phyloP scores from a whole-genome alignment of 306 rosid species.

The Vigna mungo region DNA sequence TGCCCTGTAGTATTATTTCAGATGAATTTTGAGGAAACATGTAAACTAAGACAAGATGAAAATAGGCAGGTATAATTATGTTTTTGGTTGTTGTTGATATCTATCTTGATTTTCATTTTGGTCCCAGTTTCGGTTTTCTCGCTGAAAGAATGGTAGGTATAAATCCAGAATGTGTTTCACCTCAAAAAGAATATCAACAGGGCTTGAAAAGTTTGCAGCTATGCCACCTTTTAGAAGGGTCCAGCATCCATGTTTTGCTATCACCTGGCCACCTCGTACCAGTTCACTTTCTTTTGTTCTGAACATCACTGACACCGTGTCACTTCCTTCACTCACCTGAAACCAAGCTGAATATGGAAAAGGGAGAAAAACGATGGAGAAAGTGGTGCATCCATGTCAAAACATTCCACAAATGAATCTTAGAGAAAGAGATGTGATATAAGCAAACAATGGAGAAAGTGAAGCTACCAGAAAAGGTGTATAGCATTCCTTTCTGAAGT shows the following conservation, averaged over 20 bases:
- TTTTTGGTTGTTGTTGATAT: not conserved
- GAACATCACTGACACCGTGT: slow-evolving; percentile 57
- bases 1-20: not conserved
- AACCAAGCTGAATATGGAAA: slow-evolving; percentile 63
- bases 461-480: slow-evolving; percentile 64
- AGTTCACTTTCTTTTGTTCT: slow-evolving; percentile 45
- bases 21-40: not conserved
- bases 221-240: slow-evolving; percentile 75
- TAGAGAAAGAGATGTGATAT: not conserved
- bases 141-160: not conserved
- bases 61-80: not conserved
- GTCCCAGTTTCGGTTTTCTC: not conserved
- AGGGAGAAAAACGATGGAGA: not conserved
- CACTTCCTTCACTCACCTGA: slow-evolving; percentile 76
- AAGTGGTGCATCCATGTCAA: slow-evolving; percentile 5
- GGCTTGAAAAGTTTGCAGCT: slow-evolving; percentile 61
- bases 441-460: not conserved
- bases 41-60: slow-evolving; percentile 1
- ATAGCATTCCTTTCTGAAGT: slow-evolving; percentile 57
- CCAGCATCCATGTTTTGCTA: slow-evolving; percentile 76
- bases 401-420: not conserved
- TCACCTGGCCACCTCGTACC: slow-evolving; percentile 56
- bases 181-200: slow-evolving; percentile 65
- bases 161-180: slow-evolving; percentile 47
- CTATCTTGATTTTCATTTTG: not conserved